Base-by-base conservation (phyloP, 2,329 filamentous ascomycete species). In the Beauveria medogensis region DNA sequence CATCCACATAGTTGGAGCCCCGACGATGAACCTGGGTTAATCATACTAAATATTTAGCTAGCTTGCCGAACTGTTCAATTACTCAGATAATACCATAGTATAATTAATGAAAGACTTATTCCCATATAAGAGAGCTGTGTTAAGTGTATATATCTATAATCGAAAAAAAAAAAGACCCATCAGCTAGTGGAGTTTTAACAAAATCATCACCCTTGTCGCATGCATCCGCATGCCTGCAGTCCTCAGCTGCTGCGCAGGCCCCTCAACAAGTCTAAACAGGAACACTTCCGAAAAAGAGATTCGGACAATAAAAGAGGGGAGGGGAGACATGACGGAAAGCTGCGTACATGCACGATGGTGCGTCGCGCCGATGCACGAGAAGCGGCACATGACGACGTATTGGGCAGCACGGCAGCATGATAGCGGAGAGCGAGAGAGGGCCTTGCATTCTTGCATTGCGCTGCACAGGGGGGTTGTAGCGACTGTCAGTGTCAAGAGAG, bases 301-400 rank as follows among this genome's bases (percentile, higher is more conserved):
- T 14, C 24, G 14, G 8, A 20, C 28, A 43, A 24, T 3, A 8
- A 34, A 41, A 30, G 24, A 37, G 12, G 34, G 34, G 34, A 37
- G 24, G 24, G 18, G 16, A 22, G 18, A 55, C 46, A 18, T n/a
- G 20, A 24, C 9, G 8, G 26, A 40, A 40, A 50, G 40, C 30
- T 41, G 46, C 30, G 50, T 9, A 22, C 55, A 37, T 50, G 30
- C 44, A 58, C 44, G 22, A 50, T 50, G 44, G 44, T 50, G 55
- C 44, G 41, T 58, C 46, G 28, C 30, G 22, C 46, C 14, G 9
- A 41, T 20, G 55, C 55, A 34, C 30, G 43, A 41, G 16, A 30
- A 24, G 30, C 22, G n/a, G 22, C 55, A 58, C 55, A 58, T 58
- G 55, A 58, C 46, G 16, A 37, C 20, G 44, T 26, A 50, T 58